Evolutionary conservation across 208 protist species (phyloP).

Genomic region (Trypanosoma avium): DNA sequence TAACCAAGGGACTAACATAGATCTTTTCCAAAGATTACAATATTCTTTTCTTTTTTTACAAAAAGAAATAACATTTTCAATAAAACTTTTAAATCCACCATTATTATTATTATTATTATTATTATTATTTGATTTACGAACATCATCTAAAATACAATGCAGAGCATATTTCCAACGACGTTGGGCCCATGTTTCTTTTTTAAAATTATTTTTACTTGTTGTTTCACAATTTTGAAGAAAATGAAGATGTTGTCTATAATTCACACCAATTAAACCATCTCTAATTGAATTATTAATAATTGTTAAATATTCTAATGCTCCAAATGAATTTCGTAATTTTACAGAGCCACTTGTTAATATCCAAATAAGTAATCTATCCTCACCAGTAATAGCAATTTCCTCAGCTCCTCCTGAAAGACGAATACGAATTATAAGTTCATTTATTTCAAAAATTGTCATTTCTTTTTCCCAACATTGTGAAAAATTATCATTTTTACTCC

Average conservation of each 20-base stretch:
- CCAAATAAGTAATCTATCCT: neutral
- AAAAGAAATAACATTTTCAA: constrained; percentile 58
- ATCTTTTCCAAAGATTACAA: constrained; percentile 68
- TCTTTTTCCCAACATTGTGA: constrained; percentile 7
- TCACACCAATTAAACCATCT: constrained; percentile 47
- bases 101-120: neutral
- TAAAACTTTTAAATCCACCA: constrained; percentile 2
- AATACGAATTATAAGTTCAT: constrained; percentile 11
- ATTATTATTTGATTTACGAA: constrained; percentile 21
- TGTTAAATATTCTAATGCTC: constrained; percentile 37
- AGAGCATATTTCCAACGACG: constrained; percentile 36
- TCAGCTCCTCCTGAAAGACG: neutral
- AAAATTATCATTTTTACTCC: neutral
- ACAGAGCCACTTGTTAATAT: constrained; percentile 14
- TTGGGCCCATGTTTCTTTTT: neutral
- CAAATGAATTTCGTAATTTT: constrained; percentile 51
- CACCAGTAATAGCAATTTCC: neutral
- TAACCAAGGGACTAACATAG: constrained; percentile 42
- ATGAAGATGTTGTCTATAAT: constrained; percentile 62
- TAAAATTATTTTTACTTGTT: neutral
- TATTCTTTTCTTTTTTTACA: constrained; percentile 56
- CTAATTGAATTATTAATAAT: constrained; percentile 42
- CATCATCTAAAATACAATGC: constrained; percentile 30
- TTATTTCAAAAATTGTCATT: constrained; percentile 15
- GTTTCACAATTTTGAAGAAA: constrained; percentile 27